Conservation (phyloP, 768 basidiomycete species). For the Chlorophyllum brunneum region DNA sequence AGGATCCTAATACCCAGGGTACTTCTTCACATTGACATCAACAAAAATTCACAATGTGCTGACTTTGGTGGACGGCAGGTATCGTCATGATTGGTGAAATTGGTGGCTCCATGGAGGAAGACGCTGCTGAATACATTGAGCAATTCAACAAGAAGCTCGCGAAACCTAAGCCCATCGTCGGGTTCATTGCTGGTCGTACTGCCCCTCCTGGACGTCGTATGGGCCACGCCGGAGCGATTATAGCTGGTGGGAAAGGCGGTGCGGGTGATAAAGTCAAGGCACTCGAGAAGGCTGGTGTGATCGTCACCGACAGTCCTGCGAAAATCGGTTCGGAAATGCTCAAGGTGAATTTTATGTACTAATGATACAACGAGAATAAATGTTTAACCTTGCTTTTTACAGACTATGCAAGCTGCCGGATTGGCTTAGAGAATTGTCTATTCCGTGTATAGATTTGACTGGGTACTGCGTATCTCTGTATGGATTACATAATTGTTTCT, state of each 20-base stretch:
- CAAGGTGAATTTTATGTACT: conserved; percentile 50
- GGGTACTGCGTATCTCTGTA: no score
- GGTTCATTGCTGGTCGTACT: conserved; percentile 96
- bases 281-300: conserved; percentile 85
- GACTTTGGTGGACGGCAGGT: conserved; percentile 39
- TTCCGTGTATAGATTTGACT: no score
- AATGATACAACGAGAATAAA: not conserved
- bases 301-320: conserved; percentile 94
- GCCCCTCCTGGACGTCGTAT: conserved; percentile 97
- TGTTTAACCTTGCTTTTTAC: conserved; percentile 5
- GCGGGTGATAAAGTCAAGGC: conserved; percentile 93
- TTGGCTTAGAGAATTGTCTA: conserved; percentile 42
- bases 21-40: conserved; percentile 8
- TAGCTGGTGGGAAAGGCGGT: conserved; percentile 96
- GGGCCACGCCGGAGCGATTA: conserved; percentile 98
- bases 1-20: conserved; percentile 94
- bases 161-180: conserved; percentile 92
- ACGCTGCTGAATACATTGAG: conserved; percentile 94
- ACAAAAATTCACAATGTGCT: not conserved
- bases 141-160: conserved; percentile 85
- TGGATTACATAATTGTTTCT: conserved; percentile 5
- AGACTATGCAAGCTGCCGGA: conserved; percentile 81
- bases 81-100: conserved; percentile 99
- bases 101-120: conserved; percentile 99
- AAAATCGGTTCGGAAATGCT: conserved; percentile 90